Evolutionary conservation across 805 yeast species (phyloP), one percentile per base, ranked within the genome.

Genomic region (Allodekkera sacchari): DNA sequence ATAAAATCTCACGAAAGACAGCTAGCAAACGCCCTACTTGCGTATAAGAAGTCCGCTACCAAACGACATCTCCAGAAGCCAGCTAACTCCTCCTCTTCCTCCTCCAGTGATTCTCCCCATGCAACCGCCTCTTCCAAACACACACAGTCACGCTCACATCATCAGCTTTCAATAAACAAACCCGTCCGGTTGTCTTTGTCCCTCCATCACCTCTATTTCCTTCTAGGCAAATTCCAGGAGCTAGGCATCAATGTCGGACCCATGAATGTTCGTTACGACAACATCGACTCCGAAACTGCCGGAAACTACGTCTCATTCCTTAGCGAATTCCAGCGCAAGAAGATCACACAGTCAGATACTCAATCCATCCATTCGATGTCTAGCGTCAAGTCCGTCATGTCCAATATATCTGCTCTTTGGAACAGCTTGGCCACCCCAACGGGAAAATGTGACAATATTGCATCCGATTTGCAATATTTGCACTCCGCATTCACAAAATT

Each of bases 401-500:
- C 70, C 6, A 57, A 62, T 26, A 60, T 64, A 4, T 61, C 67
- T 2, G 61, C 68, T 5, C 38, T 64, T 15, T 65, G 68, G 66
- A 45, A 47, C 22, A 43, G 48, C 9, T 36, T 61, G 32, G 47
- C 55, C 5, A 41, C 50, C 3, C 53, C 58, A 25, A 68, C 65
- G 32, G 64, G 68, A 5, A 69, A 65, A 34, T 59, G 62, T 7
- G 66, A 59, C 24, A 71, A 66, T 40, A 47, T 55, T 3, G 35
- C 42, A 4, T 32, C 46, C 3, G 78, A 74, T 41, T 52, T 73
- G 28, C 67, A 63, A 41, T 77, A 77, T 51, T 48, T 77, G 18
- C 71, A 74, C 47, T 66, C 77, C 12, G 75, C 79, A 4, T 77
- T 77, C 50, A 71, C 81, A 3, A 76, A 76, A 40, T 57, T 77